Percentiles rank a stretch among this genome's conserved stretches.
phyloP scores from a whole-genome alignment of 2,329 filamentous ascomycete species.

The Colletotrichum destructivum region DNA sequence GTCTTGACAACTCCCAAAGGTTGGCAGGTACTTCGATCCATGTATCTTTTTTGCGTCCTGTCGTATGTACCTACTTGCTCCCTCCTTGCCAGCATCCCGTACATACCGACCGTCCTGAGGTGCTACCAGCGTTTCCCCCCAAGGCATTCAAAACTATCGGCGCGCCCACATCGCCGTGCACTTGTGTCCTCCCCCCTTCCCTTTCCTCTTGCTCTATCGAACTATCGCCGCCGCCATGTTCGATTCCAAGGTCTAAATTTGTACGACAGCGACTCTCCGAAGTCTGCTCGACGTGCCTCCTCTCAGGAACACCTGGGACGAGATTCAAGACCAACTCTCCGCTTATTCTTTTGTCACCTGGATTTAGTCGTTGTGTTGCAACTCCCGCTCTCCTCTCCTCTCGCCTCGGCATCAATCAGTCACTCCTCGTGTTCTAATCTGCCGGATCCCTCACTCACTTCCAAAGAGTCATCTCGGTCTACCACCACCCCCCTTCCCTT shows the following conservation, averaged over 20 bases:
- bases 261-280: conserved; percentile 66
- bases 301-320: conserved; percentile 43
- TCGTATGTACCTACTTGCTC: conserved; percentile 1
- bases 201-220: conserved; percentile 58
- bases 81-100: conserved; percentile 4
- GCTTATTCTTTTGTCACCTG: conserved; percentile 50
- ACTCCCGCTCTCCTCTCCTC: conserved; percentile 37
- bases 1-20: not conserved
- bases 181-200: conserved; percentile 54
- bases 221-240: conserved; percentile 69
- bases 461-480: conserved; percentile 39
- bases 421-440: conserved; percentile 42
- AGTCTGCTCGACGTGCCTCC: conserved; percentile 63
- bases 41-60: conserved; percentile 7
- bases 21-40: not conserved
- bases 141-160: conserved; percentile 54
- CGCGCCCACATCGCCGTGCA: conserved; percentile 48
- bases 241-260: conserved; percentile 66
- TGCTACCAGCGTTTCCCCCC: conserved; percentile 19
- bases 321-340: conserved; percentile 52
- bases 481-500: conserved; percentile 22
- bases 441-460: conserved; percentile 40
- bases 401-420: conserved; percentile 39
- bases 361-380: conserved; percentile 40
- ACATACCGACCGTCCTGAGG: not conserved